Percentiles rank a stretch among this genome's conserved stretches.
These are phyloP conservation scores for Pterulicium gracile DNA, from an alignment of 1,284 basidiomycete genomes.

Conservation along the genomic window DNA sequence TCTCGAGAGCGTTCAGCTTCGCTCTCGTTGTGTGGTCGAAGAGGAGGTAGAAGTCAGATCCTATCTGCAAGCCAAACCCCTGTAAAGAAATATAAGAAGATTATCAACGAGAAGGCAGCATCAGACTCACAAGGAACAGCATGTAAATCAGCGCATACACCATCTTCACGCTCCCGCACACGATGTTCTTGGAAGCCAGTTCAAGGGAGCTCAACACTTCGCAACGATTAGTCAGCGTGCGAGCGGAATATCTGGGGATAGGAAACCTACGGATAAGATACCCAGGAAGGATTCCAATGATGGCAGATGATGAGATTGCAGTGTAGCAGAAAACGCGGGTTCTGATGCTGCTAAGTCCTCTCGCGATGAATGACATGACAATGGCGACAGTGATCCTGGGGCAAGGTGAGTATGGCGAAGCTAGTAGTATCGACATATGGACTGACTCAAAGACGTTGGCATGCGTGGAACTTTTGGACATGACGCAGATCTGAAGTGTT, in stretches of 20 bases:
- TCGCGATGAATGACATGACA: constrained; percentile 68
- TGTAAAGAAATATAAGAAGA: constrained; percentile 14
- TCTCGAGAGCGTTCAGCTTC: constrained; percentile 39
- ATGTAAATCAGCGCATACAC: constrained; percentile 86
- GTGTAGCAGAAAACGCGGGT: constrained; percentile 77
- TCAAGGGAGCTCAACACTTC: constrained; percentile 82
- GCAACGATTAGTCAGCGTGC: constrained; percentile 13
- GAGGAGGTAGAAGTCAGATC: constrained; percentile 76
- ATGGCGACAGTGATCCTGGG: constrained; percentile 74
- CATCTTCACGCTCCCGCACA: constrained; percentile 84
- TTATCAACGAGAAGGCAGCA: constrained; percentile 6
- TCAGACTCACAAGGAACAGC: constrained; percentile 51
- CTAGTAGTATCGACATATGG: constrained; percentile 3
- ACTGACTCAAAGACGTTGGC: constrained; percentile 85
- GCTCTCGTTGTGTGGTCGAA: constrained; percentile 53
- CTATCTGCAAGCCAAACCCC: constrained; percentile 84
- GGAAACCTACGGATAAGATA: constrained; percentile 63
- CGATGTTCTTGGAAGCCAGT: constrained; percentile 80
- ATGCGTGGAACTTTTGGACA: constrained; percentile 58
- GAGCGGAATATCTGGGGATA: constrained; percentile 9
- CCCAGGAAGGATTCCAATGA: constrained; percentile 75
- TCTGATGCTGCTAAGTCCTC: constrained; percentile 68
- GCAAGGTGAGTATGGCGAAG: too few species aligned
- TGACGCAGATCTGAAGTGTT: constrained; percentile 61
- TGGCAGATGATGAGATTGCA: constrained; percentile 74